These are phyloP conservation scores for Leccinum uliginosum DNA, from an alignment of 768 basidiomycete species.

Conservation along the genomic window DNA sequence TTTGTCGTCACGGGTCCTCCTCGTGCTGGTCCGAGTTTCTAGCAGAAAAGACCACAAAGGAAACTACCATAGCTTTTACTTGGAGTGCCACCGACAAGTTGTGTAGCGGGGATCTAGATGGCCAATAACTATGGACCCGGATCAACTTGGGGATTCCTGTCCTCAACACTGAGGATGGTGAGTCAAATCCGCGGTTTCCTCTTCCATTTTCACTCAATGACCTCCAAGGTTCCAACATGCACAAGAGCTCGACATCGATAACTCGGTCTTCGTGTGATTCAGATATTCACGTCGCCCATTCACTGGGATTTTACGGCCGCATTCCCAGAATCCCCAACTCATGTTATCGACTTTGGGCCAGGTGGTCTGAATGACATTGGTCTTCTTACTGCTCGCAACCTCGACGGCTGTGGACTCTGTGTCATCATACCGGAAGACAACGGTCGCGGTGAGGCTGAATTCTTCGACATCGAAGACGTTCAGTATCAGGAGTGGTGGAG, in stretches of 20 bases:
- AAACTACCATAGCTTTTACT: slow-evolving; percentile 94
- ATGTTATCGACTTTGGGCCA: slow-evolving; percentile 95
- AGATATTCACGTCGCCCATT: slow-evolving; percentile 88
- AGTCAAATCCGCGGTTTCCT: slow-evolving; percentile 27
- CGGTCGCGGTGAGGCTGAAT: slow-evolving; percentile 84
- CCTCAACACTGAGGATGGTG: slow-evolving; percentile 91
- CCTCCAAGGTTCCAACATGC: slow-evolving; percentile 75
- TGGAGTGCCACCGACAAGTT: slow-evolving; percentile 76
- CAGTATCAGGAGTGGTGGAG: slow-evolving; percentile 87
- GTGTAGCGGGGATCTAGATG: slow-evolving; percentile 66
- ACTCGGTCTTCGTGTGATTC: slow-evolving; percentile 84
- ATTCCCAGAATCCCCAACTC: slow-evolving; percentile 88
- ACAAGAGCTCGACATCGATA: slow-evolving; percentile 59
- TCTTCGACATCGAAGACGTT: slow-evolving; percentile 64
- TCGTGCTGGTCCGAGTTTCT: slow-evolving; percentile 82
- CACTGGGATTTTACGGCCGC: slow-evolving; percentile 89
- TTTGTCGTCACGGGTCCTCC: slow-evolving; percentile 93
- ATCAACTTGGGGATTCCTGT: slow-evolving; percentile 76
- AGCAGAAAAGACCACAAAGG: slow-evolving; percentile 90
- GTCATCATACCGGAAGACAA: slow-evolving; percentile 86
- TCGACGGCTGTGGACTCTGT: slow-evolving; percentile 90
- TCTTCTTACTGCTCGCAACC: slow-evolving; percentile 80
- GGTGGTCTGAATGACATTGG: slow-evolving; percentile 94
- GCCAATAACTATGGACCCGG: slow-evolving; percentile 73
- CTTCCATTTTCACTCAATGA: slow-evolving; percentile 16